Base-by-base conservation (phyloP, 495 filamentous ascomycete genomes). In the Cercophora samala region DNA sequence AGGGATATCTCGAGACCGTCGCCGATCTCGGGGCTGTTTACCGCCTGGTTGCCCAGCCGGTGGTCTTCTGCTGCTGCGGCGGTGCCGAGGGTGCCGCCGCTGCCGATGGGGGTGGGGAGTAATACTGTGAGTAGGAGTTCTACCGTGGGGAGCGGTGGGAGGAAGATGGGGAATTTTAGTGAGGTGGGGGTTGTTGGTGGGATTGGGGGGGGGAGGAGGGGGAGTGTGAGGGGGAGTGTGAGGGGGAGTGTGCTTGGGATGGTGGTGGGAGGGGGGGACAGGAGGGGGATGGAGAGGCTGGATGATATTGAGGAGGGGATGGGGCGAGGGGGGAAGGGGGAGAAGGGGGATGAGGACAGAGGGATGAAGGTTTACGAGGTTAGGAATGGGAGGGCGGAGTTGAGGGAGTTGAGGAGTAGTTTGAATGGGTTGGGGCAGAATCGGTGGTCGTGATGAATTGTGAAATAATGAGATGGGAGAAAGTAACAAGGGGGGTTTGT, bases 391-490 rank as follows among this genome's bases (percentile, higher is more conserved):
- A 71, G 67, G 60, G 55, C 62, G 60, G 55, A 58, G 23, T 13
- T 46, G 37, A 46, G 15, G 15, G 72, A 73, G 60, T 63, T 79
- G 69, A 73, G 76, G 63, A 72, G 72, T 29, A 77, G 77, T 58
- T 62, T 74, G 60, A 79, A 77, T 67, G 73, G 73, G 24, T 64
- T 79, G 63, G 72, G 73, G 21, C 71, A 75, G 75, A 75, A 77
- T 68, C 68, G 68, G 52, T 75, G 72, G 70, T 70, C 68, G 9
- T 68, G 22, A 60, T 64, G 4, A 22, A 58, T n/a, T n/a, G 26
- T 29, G 55, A 22, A 24, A 29, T 24, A 56, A 58, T 58, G 63
- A n/a, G n/a, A n/a, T n/a, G n/a, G n/a, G n/a, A n/a, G n/a, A n/a
- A n/a, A n/a, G n/a, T n/a, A n/a, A n/a, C n/a, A n/a, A n/a, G n/a